phyloP scores from a whole-genome alignment of 192 early-diverging fungal species.

The Podila minutissima region DNA sequence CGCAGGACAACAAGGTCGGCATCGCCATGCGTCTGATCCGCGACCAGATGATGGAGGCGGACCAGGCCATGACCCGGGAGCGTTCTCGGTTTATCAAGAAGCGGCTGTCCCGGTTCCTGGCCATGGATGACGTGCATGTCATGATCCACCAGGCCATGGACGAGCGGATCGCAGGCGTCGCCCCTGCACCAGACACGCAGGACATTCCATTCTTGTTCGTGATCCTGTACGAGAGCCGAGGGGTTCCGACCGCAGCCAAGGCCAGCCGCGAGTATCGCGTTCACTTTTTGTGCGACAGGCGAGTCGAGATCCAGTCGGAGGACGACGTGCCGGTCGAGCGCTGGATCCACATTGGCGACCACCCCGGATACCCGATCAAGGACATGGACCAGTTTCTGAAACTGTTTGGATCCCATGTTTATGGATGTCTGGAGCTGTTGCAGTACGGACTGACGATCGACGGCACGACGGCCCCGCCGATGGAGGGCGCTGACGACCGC shows the following conservation, averaged over 20 bases:
- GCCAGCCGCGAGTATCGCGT: background rate
- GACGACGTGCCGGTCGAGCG: background rate
- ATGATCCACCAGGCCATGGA: background rate
- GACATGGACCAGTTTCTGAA: constrained; percentile 4
- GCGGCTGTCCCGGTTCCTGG: background rate
- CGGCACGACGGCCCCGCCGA: background rate
- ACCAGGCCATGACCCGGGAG: background rate
- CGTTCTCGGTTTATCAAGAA: background rate
- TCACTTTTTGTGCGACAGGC: background rate
- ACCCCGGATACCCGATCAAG: background rate
- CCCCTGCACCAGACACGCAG: background rate
- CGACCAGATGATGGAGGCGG: background rate
- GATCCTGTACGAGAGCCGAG: background rate
- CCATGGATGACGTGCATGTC: background rate
- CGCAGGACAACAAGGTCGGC: no score
- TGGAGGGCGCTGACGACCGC: background rate
- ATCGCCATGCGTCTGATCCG: background rate
- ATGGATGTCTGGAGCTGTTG: background rate
- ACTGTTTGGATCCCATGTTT: background rate
- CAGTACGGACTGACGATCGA: background rate
- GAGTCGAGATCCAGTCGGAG: background rate
- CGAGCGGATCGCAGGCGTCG: background rate
- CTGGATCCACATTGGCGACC: background rate
- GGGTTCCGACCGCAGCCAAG: background rate
- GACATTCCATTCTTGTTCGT: background rate